A percentile compares a stretch with the other conserved stretches of the same genome.
These are phyloP conservation scores for Ailanthus altissimus DNA, from an alignment of 345 rosid genomes.

Conservation along the genomic window DNA sequence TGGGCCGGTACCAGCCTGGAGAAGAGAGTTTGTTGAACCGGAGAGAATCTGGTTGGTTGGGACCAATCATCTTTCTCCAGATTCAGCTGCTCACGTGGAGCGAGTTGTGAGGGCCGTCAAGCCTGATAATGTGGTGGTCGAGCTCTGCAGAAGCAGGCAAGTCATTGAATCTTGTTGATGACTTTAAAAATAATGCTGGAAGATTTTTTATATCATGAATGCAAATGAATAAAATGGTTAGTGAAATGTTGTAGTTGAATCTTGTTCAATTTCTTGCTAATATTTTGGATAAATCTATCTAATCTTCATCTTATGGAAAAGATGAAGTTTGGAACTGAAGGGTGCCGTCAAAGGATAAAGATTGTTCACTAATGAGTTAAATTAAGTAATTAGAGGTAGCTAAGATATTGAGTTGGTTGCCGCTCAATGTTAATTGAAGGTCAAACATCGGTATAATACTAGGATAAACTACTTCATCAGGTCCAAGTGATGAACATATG, in stretches of 20 bases:
- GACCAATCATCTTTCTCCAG: constrained; percentile 60
- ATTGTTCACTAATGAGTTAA: too few relatives aligned
- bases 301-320: background rate
- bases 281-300: background rate
- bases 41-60: constrained; percentile 80
- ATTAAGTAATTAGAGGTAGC: background rate
- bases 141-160: constrained; percentile 94
- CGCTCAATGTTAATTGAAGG: background rate
- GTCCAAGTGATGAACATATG: background rate
- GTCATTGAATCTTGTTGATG: constrained; percentile 16
- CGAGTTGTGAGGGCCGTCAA: constrained; percentile 63
- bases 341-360: too few relatives aligned
- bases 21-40: constrained; percentile 73
- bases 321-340: too few relatives aligned
- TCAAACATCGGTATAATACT: background rate
- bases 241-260: background rate
- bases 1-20: constrained; percentile 82
- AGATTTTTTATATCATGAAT: background rate
- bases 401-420: background rate
- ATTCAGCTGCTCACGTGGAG: constrained; percentile 64
- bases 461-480: background rate
- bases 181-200: background rate
- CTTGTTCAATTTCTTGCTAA: background rate
- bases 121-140: constrained; percentile 90
- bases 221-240: background rate